Conservation (phyloP, 2,329 filamentous ascomycete species). For the Metarhizium guizhouense region DNA sequence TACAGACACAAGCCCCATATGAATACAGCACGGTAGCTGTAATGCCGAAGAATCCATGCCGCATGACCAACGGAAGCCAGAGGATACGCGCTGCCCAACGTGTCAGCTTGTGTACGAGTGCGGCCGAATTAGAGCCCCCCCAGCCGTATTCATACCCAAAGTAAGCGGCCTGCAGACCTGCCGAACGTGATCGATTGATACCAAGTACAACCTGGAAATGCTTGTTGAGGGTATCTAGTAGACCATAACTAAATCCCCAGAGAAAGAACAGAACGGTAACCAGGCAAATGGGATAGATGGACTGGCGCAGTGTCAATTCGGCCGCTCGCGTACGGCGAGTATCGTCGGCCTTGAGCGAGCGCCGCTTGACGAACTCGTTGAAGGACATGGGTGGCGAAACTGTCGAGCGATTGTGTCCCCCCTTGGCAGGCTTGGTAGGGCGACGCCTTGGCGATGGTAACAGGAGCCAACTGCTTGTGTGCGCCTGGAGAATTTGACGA, state of each 20-base stretch:
- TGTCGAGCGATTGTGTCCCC: too few relatives aligned
- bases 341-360: constrained; percentile 36
- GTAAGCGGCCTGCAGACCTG: constrained; percentile 41
- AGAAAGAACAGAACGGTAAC: constrained; percentile 38
- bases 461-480: background rate
- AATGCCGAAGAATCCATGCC: constrained; percentile 54
- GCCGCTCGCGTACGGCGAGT: constrained; percentile 31
- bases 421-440: background rate
- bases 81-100: constrained; percentile 46
- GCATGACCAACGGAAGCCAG: constrained; percentile 59
- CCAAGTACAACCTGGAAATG: constrained; percentile 38
- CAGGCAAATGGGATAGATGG: constrained; percentile 55
- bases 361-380: constrained; percentile 34
- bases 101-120: constrained; percentile 24
- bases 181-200: constrained; percentile 34
- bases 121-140: background rate
- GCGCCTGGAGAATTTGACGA: background rate
- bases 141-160: constrained; percentile 37
- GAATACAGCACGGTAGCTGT: constrained; percentile 59
- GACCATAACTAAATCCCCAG: constrained; percentile 37
- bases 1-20: constrained; percentile 61
- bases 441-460: background rate
- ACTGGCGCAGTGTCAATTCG: constrained; percentile 56
- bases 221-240: constrained; percentile 39
- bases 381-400: constrained; percentile 24